Base-by-base conservation (phyloP, 768 basidiomycete genomes). In the Lepiota subincarnata region DNA sequence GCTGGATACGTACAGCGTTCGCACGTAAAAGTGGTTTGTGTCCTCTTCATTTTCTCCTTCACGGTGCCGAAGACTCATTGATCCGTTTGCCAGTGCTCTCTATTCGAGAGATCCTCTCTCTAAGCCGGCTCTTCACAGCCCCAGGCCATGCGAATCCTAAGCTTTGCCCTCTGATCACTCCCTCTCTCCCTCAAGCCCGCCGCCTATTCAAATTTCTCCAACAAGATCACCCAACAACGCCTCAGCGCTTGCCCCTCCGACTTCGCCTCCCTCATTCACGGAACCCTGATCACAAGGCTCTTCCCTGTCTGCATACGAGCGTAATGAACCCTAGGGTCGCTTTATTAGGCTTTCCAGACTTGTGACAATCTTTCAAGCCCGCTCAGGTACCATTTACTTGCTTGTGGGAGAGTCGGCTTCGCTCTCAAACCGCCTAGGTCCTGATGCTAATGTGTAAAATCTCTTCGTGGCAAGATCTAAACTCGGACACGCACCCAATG, bases 271-370 rank as follows among this genome's bases (percentile, higher is more conserved):
- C 44, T 46, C 43, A 13, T 42, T 35, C 34, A 8, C 18, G 22
- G 24, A 37, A 44, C 46, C 46, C 45, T 54, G 53, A 48, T 40
- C 28, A 48, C 38, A 47, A 53, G 52, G 24, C 44, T 22, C 44
- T 26, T 20, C 38, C 52, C 52, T 53, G 44, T 35, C 24, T 22
- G 4, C 22, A 38, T n/a, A 47, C 38, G n/a, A 47, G 45, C 19
- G 51, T 53, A 54, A 48, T 54, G 45, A 54, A 18, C 26, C 26
- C 35, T 38, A 54, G 53, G 53, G 53, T 41, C 53, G 22, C 39
- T 34, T 41, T 39, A 54, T 48, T 54, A 53, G 43, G 39, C 52
- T 53, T 53, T 53, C 52, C 52, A 53, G 52, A 46, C 52, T 53
- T 45, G 52, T 53, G 36, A 40, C 37, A 13, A 16, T 40, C 53